Base-by-base conservation (phyloP, 1,284 basidiomycete genomes). In the Fomitopsis schrenkii region DNA sequence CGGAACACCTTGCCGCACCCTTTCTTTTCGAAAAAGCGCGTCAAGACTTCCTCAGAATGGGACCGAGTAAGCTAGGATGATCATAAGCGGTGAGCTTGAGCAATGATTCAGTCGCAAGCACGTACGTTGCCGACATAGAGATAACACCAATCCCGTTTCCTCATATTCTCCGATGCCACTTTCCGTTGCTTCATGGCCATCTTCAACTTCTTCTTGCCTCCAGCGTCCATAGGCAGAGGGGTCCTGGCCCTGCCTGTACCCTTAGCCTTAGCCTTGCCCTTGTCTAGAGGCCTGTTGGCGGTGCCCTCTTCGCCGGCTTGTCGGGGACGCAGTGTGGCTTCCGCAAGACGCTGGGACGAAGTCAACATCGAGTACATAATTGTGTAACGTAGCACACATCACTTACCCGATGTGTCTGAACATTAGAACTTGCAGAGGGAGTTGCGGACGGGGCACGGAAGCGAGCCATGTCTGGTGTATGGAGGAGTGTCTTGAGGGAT, bases 71-170 rank as follows among this genome's bases (percentile, higher is more conserved):
- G 63, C 75, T 76, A 60, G 38, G 38, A 54, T 8, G 45, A n/a
- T 12, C 5, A 26, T n/a, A 14, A 61, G 54, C 57, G 56, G 38
- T 57, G 28, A 33, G 33, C 9, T 10, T 40, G 5, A 28, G 26
- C 12, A 3, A 22, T 7, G 10, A 1, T 52, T 59, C 33, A 38
- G 41, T 15, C 42, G 15, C 10, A 68, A 15, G 5, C 4, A 65
- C 83, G 64, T 65, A 88, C 87, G 68, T 88, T 88, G 42, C 87
- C 87, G 30, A 87, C 83, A 67, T 77, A 88, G 22, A 84, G 75
- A 62, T 75, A 75, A 26, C 73, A 74, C 48, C 70, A 72, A 2
- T 58, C 60, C 46, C 53, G 42, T 46, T 26, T 35, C n/a, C 48
- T 58, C n/a, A 28, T 1, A 26, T 62, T 56, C 36, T 38, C 8